These are phyloP conservation scores for Ogataea dorogensis DNA, from an alignment of 805 yeast species.

Conservation along the genomic window DNA sequence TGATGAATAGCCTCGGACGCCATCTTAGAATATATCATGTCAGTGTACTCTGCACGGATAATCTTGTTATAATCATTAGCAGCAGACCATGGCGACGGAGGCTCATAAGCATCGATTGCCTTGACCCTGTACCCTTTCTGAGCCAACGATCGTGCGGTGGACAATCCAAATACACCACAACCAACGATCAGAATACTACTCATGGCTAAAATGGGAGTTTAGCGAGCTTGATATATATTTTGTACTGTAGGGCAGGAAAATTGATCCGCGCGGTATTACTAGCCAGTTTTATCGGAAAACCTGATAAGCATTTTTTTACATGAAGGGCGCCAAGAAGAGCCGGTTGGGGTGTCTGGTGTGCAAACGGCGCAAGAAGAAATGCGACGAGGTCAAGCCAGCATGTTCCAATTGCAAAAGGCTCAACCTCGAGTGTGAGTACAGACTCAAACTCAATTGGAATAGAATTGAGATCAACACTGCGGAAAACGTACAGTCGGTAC, in stretches of 20 bases:
- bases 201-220: background rate
- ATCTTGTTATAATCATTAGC: slow-evolving; percentile 62
- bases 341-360: slow-evolving; percentile 43
- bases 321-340: slow-evolving; percentile 14
- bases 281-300: background rate
- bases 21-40: slow-evolving; percentile 40
- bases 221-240: background rate
- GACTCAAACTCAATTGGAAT: slow-evolving; percentile 5
- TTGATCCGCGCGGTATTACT: slow-evolving; percentile 8
- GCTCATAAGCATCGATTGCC: slow-evolving; percentile 47
- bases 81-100: slow-evolving; percentile 74
- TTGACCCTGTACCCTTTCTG: slow-evolving; percentile 35
- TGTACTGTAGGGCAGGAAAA: background rate
- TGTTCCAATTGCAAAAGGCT: slow-evolving; percentile 25
- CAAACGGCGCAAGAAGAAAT: slow-evolving; percentile 42
- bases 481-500: background rate
- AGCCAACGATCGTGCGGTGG: slow-evolving; percentile 45
- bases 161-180: slow-evolving; percentile 60
- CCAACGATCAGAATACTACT: slow-evolving; percentile 47
- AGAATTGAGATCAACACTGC: slow-evolving; percentile 1
- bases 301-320: slow-evolving; percentile 2
- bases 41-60: slow-evolving; percentile 47
- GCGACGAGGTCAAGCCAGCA: slow-evolving; percentile 31
- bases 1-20: slow-evolving; percentile 43
- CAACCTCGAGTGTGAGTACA: slow-evolving; percentile 17